These are phyloP conservation scores for Zygotorulaspora chibaensis DNA, from an alignment of 805 yeast genomes.

Conservation along the genomic window DNA sequence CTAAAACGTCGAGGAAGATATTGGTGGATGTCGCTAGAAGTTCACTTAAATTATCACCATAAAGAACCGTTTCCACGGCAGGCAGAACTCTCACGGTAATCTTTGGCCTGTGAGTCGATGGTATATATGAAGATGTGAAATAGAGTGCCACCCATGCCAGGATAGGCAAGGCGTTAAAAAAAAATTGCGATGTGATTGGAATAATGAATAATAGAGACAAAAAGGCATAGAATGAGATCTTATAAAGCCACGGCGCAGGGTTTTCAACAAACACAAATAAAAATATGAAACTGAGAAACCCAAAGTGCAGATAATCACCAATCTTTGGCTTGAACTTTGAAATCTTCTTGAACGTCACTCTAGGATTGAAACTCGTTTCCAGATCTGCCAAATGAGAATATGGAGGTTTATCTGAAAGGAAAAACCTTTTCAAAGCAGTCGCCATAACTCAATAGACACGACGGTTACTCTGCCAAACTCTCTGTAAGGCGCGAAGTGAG, in stretches of 20 bases:
- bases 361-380: conserved; percentile 46
- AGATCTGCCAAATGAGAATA: conserved; percentile 49
- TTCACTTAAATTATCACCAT: conserved; percentile 85
- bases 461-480: neutral
- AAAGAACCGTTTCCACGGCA: conserved; percentile 84
- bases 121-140: conserved; percentile 71
- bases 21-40: conserved; percentile 71
- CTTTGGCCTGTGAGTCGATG: conserved; percentile 75
- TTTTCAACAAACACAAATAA: conserved; percentile 54
- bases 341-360: conserved; percentile 39
- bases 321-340: conserved; percentile 41
- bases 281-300: conserved; percentile 48
- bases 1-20: conserved; percentile 68
- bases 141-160: conserved; percentile 81
- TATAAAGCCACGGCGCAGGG: conserved; percentile 48
- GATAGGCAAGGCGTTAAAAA: conserved; percentile 76
- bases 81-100: conserved; percentile 85
- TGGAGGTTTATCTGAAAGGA: conserved; percentile 50
- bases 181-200: conserved; percentile 81
- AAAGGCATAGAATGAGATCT: conserved; percentile 33
- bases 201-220: conserved; percentile 48
- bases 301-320: conserved; percentile 51
- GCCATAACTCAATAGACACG: conserved; percentile 13
- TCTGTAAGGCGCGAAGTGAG: neutral
- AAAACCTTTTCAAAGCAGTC: conserved; percentile 45